Conservation (phyloP, 768 basidiomycete genomes). For the Lyophyllum semitale region DNA sequence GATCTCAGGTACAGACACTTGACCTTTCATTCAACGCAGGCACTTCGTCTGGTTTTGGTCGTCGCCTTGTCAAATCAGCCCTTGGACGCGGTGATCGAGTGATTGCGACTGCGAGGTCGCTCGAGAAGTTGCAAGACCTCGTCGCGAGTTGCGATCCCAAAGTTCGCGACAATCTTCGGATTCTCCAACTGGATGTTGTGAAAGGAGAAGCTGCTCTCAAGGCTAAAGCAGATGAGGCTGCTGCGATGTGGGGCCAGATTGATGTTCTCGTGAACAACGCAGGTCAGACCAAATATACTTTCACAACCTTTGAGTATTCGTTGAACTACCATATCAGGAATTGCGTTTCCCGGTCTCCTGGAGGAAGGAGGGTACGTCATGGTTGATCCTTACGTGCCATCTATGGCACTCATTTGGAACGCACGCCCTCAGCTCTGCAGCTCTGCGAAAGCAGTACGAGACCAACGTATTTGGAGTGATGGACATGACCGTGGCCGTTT, state of each 20-base stretch:
- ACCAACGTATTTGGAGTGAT: constrained; percentile 54
- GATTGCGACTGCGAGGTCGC: constrained; percentile 55
- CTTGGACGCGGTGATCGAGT: constrained; percentile 62
- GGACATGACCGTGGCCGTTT: constrained; percentile 52
- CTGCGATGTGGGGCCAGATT: constrained; percentile 50
- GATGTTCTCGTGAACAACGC: constrained; percentile 72
- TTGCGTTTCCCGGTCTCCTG: constrained; percentile 42
- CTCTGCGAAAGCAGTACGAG: constrained; percentile 44
- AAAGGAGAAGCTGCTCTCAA: constrained; percentile 43
- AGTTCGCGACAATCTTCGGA: constrained; percentile 39
- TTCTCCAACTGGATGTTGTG: constrained; percentile 54
- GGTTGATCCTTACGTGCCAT: background rate
- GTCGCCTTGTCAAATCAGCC: constrained; percentile 45
- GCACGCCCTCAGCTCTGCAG: constrained; percentile 27
- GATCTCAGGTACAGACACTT: no score
- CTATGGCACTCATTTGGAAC: background rate
- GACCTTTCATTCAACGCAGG: constrained; percentile 33
- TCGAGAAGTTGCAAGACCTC: constrained; percentile 40
- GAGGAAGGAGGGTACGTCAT: constrained; percentile 60
- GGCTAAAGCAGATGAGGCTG: constrained; percentile 42
- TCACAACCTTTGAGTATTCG: background rate
- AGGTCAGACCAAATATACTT: constrained; percentile 29
- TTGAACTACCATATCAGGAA: constrained; percentile 21
- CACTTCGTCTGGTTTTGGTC: constrained; percentile 64
- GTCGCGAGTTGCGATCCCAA: constrained; percentile 24